Evolutionary conservation across 768 basidiomycete genomes (phyloP).

Genomic region (Kwoniella dendrophila): DNA sequence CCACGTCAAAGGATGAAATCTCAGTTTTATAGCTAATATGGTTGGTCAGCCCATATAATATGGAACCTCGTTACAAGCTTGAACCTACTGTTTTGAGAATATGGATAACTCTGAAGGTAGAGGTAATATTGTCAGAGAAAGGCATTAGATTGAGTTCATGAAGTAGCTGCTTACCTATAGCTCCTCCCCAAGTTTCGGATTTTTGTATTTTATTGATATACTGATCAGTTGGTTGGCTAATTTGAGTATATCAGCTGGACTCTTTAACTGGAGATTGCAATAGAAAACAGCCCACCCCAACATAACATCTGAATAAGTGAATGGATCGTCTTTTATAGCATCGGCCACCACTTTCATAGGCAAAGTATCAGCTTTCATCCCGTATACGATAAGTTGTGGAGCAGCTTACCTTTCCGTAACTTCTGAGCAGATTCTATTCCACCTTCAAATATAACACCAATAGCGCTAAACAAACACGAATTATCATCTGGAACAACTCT

Average conservation of each 20-base stretch:
- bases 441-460: constrained; percentile 83
- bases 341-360: constrained; percentile 73
- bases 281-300: constrained; percentile 67
- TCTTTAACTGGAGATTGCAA: background rate
- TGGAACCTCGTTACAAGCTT: background rate
- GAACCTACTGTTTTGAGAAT: constrained; percentile 67
- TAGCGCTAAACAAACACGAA: constrained; percentile 86
- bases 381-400: background rate
- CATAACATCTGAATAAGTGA: constrained; percentile 79
- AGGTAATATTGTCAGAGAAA: background rate
- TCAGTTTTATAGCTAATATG: constrained; percentile 67
- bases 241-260: constrained; percentile 27
- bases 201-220: constrained; percentile 82
- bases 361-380: background rate
- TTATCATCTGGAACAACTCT: constrained; percentile 96
- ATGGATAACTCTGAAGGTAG: constrained; percentile 64
- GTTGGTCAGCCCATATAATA: background rate
- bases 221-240: constrained; percentile 64
- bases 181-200: constrained; percentile 87
- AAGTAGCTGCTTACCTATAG: constrained; percentile 66
- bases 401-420: constrained; percentile 69
- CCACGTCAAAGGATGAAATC: constrained; percentile 87
- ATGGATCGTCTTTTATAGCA: constrained; percentile 71
- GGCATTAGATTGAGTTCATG: background rate
- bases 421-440: constrained; percentile 69